A percentile compares a stretch with the other conserved stretches of the same genome.
Conservation (phyloP, 208 protist species). For the Naegleria gruberi region DNA sequence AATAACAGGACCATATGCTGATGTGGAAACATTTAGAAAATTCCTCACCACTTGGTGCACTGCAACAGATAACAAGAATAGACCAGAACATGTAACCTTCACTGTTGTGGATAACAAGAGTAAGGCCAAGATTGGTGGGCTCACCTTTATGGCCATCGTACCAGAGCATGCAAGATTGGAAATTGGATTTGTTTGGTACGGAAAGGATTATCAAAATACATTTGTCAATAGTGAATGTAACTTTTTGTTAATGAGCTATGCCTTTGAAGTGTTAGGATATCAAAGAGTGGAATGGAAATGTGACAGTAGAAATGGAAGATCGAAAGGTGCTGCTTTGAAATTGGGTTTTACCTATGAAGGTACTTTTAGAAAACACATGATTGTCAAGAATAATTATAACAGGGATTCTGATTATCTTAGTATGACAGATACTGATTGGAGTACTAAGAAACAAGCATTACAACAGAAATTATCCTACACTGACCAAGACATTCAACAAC, state of each 20-base stretch:
- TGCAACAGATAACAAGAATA: background rate
- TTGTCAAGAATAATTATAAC: background rate
- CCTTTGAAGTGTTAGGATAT: background rate
- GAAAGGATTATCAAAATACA: background rate
- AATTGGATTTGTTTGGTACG: constrained; percentile 3
- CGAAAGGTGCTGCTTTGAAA: background rate
- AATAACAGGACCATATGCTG: background rate
- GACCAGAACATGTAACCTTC: background rate
- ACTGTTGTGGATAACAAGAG: background rate
- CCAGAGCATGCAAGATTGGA: background rate
- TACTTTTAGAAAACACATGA: constrained; percentile 23
- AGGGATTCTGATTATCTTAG: background rate
- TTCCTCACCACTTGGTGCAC: background rate
- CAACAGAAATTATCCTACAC: too few relatives aligned
- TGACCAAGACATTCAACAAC: too few relatives aligned
- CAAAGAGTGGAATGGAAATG: constrained; percentile 21
- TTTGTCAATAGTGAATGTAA: background rate
- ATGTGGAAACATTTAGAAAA: background rate
- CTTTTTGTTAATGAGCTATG: constrained; percentile 1
- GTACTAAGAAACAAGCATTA: background rate
- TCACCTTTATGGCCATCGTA: background rate
- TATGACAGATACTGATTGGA: constrained; percentile 6
- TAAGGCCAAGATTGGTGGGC: background rate
- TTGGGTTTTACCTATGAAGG: constrained; percentile 21
- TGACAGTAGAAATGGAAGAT: background rate